A percentile compares a stretch with the other conserved stretches of the same genome.
These are phyloP conservation scores for Lasiosphaeriaceae sp. DNA, from an alignment of 495 filamentous ascomycete genomes.

Conservation along the genomic window DNA sequence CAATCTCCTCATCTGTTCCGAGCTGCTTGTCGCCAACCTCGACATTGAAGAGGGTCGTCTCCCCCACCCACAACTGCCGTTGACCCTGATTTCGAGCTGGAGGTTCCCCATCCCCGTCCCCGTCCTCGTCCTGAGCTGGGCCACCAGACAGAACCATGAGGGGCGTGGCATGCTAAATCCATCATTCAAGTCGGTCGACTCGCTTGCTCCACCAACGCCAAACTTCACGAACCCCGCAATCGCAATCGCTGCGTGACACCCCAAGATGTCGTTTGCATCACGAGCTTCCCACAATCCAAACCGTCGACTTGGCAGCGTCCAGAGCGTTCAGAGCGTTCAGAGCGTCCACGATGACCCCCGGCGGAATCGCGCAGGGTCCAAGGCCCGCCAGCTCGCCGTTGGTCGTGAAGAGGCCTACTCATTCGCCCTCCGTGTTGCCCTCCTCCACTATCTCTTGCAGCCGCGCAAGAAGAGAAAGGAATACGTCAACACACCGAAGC, in stretches of 20 bases:
- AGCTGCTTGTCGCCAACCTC: background rate
- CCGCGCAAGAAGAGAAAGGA: conserved; percentile 83
- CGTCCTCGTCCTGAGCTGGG: background rate
- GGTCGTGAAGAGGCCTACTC: conserved; percentile 76
- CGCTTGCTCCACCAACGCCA: background rate
- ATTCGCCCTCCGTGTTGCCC: conserved; percentile 86
- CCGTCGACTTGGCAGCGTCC: conserved; percentile 40
- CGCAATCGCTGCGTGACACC: conserved; percentile 6
- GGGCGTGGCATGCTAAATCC: conserved; percentile 5
- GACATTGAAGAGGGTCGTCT: background rate
- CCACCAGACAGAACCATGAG: conserved; percentile 7
- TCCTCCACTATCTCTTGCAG: conserved; percentile 88
- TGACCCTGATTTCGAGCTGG: background rate
- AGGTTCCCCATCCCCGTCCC: too few species aligned
- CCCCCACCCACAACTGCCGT: background rate
- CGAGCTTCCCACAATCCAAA: conserved; percentile 34
- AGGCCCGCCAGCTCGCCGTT: conserved; percentile 34
- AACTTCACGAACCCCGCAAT: conserved; percentile 5
- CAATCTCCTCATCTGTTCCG: background rate
- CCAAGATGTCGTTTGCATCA: conserved; percentile 42
- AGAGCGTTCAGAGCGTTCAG: conserved; percentile 31
- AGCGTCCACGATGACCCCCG: conserved; percentile 26
- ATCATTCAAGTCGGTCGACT: background rate
- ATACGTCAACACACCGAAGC: conserved; percentile 65
- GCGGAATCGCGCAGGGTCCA: conserved; percentile 35